Base-by-base conservation (phyloP, 768 basidiomycete species). In the Tricholoma saponaceum region DNA sequence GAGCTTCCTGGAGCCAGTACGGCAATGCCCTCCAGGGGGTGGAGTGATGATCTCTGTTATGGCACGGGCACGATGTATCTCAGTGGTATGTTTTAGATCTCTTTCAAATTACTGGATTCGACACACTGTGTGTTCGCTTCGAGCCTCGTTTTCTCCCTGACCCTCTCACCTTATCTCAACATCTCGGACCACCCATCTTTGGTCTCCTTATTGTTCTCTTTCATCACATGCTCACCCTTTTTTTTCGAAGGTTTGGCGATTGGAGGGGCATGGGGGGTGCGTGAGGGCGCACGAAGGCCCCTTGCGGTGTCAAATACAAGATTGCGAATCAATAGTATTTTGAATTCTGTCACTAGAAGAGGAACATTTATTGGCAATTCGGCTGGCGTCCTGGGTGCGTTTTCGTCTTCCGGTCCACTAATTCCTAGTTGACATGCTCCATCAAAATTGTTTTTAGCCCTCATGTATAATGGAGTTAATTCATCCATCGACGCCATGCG, bases 51-150 rank as follows among this genome's bases (percentile, higher is more conserved):
- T 78, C 77, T 99, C 59, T 98, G 95, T 83, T 98, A 98, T 76
- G 97, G 97, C 69, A 98, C 95, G 67, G 97, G 97, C 62, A 95
- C 95, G 64, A 97, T 95, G 79, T 99, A 99, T 85, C 86, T 99
- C 57, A 83, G 90, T 73, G 96, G 96, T 98, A 70, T 70, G 92
- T 87, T 60, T 52, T 59, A 57, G 72, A 80, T 79, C 80, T 82
- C 82, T 79, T 82, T 84, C 79, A 82, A 78, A 76, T 82, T 79
- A 77, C 79, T 78, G 59, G 71, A 79, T 81, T 78, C 71, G 80
- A 75, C 67, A 69, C 69, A 66, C 65, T 66, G 69, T 72, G 71
- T 74, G 71, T 69, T 78, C 77, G 77, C 75, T 75, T 79, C 72
- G 66, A 74, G 71, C 77, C 76, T 80, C 76, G 73, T 70, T 75